Evolutionary conservation across 345 rosid genomes (phyloP).

Genomic region (Pistacia atlantica): DNA sequence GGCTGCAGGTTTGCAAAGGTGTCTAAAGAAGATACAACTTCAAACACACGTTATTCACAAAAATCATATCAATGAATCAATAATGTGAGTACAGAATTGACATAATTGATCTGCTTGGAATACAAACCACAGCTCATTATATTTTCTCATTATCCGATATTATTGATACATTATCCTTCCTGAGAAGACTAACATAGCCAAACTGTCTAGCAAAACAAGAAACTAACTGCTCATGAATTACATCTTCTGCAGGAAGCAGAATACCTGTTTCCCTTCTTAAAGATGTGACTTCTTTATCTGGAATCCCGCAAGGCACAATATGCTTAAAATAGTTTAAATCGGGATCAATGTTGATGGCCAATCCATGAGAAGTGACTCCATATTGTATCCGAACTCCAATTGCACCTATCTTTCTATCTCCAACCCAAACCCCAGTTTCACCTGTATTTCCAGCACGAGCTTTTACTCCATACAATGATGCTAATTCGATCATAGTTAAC

Average conservation of each 20-base stretch:
- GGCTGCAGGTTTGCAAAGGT: neutral
- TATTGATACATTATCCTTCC: constrained; percentile 46
- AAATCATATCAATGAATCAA: constrained; percentile 8
- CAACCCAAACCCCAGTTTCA: constrained; percentile 95
- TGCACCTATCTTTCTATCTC: constrained; percentile 87
- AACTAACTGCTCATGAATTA: constrained; percentile 73
- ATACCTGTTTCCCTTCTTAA: constrained; percentile 67
- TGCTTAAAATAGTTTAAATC: constrained; percentile 83
- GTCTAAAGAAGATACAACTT: neutral
- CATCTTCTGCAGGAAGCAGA: constrained; percentile 67
- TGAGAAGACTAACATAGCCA: constrained; percentile 48
- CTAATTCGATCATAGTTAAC: constrained; percentile 69
- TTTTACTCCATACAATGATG: constrained; percentile 66
- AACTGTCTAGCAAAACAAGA: constrained; percentile 67
- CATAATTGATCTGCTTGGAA: constrained; percentile 13
- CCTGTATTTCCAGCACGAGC: constrained; percentile 66
- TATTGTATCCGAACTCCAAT: constrained; percentile 77
- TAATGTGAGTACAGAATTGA: neutral
- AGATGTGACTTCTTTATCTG: constrained; percentile 79
- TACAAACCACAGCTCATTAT: constrained; percentile 17
- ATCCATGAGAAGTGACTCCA: constrained; percentile 85
- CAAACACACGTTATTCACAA: neutral
- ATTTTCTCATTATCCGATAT: constrained; percentile 28
- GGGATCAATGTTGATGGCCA: constrained; percentile 83
- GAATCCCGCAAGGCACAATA: constrained; percentile 92